phyloP scores from a whole-genome alignment of 768 basidiomycete genomes.

The Xerocomellus chrysenteron region DNA sequence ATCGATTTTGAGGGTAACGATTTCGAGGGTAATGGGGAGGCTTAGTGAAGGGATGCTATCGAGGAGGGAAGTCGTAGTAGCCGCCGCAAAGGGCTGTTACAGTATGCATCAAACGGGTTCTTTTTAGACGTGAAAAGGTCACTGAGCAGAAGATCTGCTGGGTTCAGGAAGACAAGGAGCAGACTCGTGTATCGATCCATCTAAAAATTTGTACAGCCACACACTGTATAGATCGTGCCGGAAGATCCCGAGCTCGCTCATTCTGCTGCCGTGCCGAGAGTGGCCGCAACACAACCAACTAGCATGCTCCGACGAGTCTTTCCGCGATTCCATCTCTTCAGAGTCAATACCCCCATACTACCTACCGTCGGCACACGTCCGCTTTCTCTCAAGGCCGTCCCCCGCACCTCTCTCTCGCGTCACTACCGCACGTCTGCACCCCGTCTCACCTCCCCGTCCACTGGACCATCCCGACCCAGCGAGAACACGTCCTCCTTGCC shows the following conservation, averaged over 20 bases:
- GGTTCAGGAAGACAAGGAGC: constrained; percentile 16
- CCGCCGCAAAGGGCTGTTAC: constrained; percentile 36
- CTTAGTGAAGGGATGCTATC: constrained; percentile 44
- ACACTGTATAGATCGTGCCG: constrained; percentile 22
- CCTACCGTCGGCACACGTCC: constrained; percentile 41
- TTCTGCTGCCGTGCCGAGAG: not conserved
- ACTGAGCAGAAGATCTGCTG: constrained; percentile 16
- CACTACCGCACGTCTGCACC: constrained; percentile 50
- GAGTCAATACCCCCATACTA: constrained; percentile 47
- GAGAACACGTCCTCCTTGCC: constrained; percentile 33
- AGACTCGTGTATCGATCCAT: constrained; percentile 5
- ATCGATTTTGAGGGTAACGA: constrained; percentile 14
- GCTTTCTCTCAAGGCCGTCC: constrained; percentile 4
- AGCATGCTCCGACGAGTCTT: constrained; percentile 41
- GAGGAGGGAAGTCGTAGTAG: constrained; percentile 39
- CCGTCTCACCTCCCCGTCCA: constrained; percentile 36
- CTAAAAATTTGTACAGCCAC: constrained; percentile 24
- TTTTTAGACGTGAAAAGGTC: constrained; percentile 10
- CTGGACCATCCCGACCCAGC: constrained; percentile 24
- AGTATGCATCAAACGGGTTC: constrained; percentile 45
- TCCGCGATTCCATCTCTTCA: constrained; percentile 46
- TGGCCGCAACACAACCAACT: not conserved
- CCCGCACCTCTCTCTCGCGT: constrained; percentile 33
- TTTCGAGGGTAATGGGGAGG: not conserved
- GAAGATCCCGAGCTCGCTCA: constrained; percentile 4